Evolutionary conservation across 2,329 filamentous ascomycete genomes (phyloP).

Genomic region (Stagonosporopsis chrysanthemi): DNA sequence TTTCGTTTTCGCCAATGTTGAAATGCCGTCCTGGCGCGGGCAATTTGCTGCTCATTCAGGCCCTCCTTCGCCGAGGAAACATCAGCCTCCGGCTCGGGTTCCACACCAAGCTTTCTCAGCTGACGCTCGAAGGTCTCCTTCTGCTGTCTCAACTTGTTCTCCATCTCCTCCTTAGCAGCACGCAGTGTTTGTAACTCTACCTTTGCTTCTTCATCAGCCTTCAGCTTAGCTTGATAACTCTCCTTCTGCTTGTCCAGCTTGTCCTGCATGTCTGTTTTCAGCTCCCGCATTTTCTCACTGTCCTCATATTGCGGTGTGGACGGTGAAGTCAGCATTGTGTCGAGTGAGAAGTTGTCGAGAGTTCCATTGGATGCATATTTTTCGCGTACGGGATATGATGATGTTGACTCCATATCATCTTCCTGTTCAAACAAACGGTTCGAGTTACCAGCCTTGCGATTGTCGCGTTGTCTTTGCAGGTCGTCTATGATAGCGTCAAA

Average conservation of each 20-base stretch:
- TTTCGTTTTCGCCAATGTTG: slow-evolving; percentile 82
- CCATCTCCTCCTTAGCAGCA: slow-evolving; percentile 85
- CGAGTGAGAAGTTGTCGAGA: slow-evolving; percentile 93
- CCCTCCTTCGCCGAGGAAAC: slow-evolving; percentile 57
- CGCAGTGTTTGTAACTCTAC: slow-evolving; percentile 82
- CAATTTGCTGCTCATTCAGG: slow-evolving; percentile 68
- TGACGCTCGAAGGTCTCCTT: slow-evolving; percentile 85
- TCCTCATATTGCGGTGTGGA: slow-evolving; percentile 84
- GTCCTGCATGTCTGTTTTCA: slow-evolving; percentile 81
- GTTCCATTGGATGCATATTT: slow-evolving; percentile 97
- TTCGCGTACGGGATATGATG: slow-evolving; percentile 86
- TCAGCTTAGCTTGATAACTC: slow-evolving; percentile 79
- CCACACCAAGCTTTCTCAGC: slow-evolving; percentile 70
- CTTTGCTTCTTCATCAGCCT: slow-evolving; percentile 75
- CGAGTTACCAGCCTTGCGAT: slow-evolving; percentile 73
- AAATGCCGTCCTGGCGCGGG: slow-evolving; percentile 70
- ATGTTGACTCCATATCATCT: slow-evolving; percentile 88
- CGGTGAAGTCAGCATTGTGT: slow-evolving; percentile 92
- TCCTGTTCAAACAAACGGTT: slow-evolving; percentile 65
- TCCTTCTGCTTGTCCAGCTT: slow-evolving; percentile 86
- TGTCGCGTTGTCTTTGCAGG: slow-evolving; percentile 85
- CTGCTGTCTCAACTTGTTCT: slow-evolving; percentile 82
- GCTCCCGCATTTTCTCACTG: slow-evolving; percentile 77
- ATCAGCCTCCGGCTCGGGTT: slow-evolving; percentile 55
- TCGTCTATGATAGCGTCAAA: slow-evolving; percentile 93